phyloP scores from a whole-genome alignment of 140 eudicot genomes.

The Stevia rebaudiana region DNA sequence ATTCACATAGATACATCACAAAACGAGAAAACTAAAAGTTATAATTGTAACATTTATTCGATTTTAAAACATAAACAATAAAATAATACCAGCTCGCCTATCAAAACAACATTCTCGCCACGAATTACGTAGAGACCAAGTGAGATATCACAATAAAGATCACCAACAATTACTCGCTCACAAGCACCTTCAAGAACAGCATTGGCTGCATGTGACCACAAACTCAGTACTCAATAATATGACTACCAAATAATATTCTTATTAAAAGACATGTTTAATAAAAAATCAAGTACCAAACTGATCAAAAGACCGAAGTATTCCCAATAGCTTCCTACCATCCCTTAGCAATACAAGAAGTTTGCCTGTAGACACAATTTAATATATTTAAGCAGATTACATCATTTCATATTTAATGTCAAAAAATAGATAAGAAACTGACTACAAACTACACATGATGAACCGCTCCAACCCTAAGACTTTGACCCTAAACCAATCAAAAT shows the following conservation, averaged over 20 bases:
- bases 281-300: conserved; percentile 63
- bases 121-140: conserved; percentile 87
- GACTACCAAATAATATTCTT: background rate
- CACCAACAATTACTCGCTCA: conserved; percentile 93
- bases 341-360: conserved; percentile 88
- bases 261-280: background rate
- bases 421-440: background rate
- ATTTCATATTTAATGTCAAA: conserved; percentile 4
- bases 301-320: conserved; percentile 35
- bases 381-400: background rate
- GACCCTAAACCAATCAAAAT: no score
- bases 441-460: background rate
- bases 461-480: no score
- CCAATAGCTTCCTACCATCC: conserved; percentile 77
- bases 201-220: conserved; percentile 54
- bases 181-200: conserved; percentile 98
- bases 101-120: conserved; percentile 29
- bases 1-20: no score
- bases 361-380: conserved; percentile 41
- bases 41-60: no score
- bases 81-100: conserved; percentile 80
- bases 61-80: no score
- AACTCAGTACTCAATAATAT: background rate
- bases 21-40: background rate
- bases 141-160: conserved; percentile 87